Conservation (phyloP, 192 early-diverging fungal genomes). For the Paraglomus occultum region DNA sequence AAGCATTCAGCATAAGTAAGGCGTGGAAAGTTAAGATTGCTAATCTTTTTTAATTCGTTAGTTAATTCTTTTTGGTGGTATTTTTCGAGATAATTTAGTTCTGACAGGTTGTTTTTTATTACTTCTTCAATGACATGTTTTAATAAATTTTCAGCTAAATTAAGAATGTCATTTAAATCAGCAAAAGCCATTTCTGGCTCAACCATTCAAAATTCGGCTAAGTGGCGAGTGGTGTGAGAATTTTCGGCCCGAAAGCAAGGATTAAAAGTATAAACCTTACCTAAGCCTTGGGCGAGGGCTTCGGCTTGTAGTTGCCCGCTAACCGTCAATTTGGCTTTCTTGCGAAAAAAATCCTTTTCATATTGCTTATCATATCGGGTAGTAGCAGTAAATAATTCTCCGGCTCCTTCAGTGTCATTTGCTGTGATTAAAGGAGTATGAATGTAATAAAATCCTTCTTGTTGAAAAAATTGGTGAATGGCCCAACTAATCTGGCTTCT, state of each 20-base stretch:
- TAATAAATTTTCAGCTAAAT: conserved; percentile 68
- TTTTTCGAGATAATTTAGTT: no score
- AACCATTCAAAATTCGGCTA: conserved; percentile 80
- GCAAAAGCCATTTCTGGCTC: conserved; percentile 83
- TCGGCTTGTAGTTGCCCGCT: conserved; percentile 23
- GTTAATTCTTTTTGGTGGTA: no score
- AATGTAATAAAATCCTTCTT: conserved; percentile 17
- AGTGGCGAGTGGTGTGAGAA: conserved; percentile 18
- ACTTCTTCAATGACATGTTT: no score
- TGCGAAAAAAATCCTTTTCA: conserved; percentile 16
- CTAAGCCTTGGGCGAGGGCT: conserved; percentile 18
- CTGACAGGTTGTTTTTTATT: no score
- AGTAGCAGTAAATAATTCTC: conserved; percentile 16
- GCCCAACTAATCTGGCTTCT: neutral
- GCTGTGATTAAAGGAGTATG: conserved; percentile 10
- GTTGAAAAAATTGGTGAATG: conserved; percentile 15
- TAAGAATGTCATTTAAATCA: conserved; percentile 57
- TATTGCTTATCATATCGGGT: no score
- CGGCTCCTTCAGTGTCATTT: conserved; percentile 17
- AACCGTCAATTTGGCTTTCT: conserved; percentile 5
- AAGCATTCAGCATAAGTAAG: no score
- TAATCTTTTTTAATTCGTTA: no score
- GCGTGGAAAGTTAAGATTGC: no score
- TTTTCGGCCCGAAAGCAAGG: conserved; percentile 24
- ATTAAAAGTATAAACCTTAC: conserved; percentile 12